Conservation (phyloP, 371 early-diverging fungal species). For the Rhizopus microsporus region DNA sequence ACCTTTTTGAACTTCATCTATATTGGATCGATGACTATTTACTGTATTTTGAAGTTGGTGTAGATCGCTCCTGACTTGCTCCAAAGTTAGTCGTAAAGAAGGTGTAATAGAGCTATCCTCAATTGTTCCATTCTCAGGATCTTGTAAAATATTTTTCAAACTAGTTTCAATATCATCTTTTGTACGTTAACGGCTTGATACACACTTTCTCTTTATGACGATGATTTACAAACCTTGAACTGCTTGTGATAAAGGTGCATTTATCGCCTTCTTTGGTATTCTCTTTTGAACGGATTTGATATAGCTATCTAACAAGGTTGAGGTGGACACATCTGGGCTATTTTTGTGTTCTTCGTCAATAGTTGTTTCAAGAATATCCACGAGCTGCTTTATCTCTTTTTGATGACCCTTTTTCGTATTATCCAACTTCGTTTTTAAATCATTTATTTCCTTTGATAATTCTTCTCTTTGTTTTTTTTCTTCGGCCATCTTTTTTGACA, state of each 20-base stretch:
- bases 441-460: neutral
- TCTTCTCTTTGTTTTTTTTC: conserved; percentile 9
- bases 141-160: conserved; percentile 25
- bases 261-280: conserved; percentile 9
- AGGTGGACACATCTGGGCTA: conserved; percentile 17
- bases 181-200: neutral
- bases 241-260: neutral
- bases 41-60: conserved; percentile 14
- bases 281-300: conserved; percentile 22
- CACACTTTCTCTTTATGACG: neutral
- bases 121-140: conserved; percentile 30
- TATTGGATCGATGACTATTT: neutral
- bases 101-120: conserved; percentile 27
- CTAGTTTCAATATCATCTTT: conserved; percentile 18
- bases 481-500: conserved; percentile 20
- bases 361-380: conserved; percentile 14
- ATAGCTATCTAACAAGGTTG: conserved; percentile 19
- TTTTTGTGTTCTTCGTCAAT: neutral
- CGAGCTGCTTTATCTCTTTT: conserved; percentile 21
- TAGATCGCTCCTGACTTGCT: conserved; percentile 30
- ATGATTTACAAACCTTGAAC: conserved; percentile 5
- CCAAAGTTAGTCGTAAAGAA: conserved; percentile 30
- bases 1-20: conserved; percentile 20
- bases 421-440: conserved; percentile 10
- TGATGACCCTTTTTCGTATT: conserved; percentile 18